phyloP scores from a whole-genome alignment of 768 basidiomycete species.

The Termitomyces sp. region DNA sequence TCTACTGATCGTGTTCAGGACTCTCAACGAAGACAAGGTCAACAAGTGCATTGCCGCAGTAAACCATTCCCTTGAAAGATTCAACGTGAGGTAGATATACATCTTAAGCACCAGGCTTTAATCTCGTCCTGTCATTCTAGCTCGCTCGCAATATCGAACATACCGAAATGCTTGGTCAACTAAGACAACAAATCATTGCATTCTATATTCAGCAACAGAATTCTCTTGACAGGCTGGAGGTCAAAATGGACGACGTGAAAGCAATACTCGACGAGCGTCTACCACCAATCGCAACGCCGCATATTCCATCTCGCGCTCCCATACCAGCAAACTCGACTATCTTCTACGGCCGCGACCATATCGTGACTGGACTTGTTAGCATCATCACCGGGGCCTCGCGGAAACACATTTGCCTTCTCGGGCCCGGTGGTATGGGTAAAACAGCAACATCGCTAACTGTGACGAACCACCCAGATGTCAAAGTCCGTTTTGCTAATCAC shows the following conservation, averaged over 20 bases:
- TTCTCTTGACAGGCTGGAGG: neutral
- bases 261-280: neutral
- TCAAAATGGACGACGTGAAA: conserved; percentile 6
- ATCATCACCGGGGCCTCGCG: conserved; percentile 5
- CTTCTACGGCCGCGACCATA: conserved; percentile 16
- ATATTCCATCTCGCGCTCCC: neutral
- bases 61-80: conserved; percentile 1
- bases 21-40: conserved; percentile 8
- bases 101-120: too few species aligned
- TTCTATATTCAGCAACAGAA: neutral
- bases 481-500: conserved; percentile 16
- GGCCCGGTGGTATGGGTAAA: conserved; percentile 35
- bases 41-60: conserved; percentile 2
- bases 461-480: conserved; percentile 19
- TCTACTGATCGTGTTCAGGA: neutral
- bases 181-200: neutral
- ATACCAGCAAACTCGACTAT: conserved; percentile 13
- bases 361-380: conserved; percentile 13
- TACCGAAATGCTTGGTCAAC: neutral
- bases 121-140: neutral
- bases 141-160: neutral
- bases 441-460: conserved; percentile 30
- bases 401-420: conserved; percentile 18
- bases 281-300: neutral
- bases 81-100: conserved; percentile 1